These are phyloP conservation scores for Neopestalotiopsis clavispora DNA, from an alignment of 2,329 filamentous ascomycete genomes.

Conservation along the genomic window DNA sequence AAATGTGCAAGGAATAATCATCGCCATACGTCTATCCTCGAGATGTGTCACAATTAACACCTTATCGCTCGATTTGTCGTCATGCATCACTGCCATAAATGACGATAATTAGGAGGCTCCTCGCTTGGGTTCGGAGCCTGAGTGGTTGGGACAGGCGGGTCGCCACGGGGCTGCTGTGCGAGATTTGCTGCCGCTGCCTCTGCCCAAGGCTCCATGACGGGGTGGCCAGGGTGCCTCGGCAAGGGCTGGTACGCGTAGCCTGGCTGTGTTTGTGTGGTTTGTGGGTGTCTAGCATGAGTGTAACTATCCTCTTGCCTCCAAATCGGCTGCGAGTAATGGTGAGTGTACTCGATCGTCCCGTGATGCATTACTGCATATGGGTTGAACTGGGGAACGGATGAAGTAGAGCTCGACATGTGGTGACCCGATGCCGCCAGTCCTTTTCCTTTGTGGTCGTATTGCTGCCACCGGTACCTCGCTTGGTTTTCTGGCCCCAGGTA, in stretches of 20 bases:
- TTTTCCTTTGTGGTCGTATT: conserved; percentile 17
- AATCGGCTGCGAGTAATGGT: neutral
- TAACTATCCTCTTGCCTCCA: neutral
- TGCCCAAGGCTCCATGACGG: conserved; percentile 7
- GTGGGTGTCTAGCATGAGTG: neutral
- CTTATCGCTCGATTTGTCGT: neutral
- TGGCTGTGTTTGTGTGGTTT: neutral
- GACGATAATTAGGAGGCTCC: neutral
- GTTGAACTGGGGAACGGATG: neutral
- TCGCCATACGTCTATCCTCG: neutral
- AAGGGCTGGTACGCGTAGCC: neutral
- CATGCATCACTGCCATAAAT: conserved; percentile 7
- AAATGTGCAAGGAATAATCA: neutral
- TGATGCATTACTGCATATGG: neutral
- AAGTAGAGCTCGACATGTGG: neutral
- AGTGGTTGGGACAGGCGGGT: neutral
- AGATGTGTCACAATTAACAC: neutral
- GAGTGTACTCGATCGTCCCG: neutral
- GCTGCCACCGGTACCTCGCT: conserved; percentile 32
- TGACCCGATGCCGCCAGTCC: neutral
- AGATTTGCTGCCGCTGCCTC: conserved; percentile 10
- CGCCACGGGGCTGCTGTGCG: conserved; percentile 8
- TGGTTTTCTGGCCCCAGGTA: conserved; percentile 44
- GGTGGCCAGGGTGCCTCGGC: neutral
- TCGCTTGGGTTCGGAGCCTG: conserved; percentile 7